Base-by-base conservation (phyloP, 2,329 filamentous ascomycete genomes). In the Aspergillus sp. region DNA sequence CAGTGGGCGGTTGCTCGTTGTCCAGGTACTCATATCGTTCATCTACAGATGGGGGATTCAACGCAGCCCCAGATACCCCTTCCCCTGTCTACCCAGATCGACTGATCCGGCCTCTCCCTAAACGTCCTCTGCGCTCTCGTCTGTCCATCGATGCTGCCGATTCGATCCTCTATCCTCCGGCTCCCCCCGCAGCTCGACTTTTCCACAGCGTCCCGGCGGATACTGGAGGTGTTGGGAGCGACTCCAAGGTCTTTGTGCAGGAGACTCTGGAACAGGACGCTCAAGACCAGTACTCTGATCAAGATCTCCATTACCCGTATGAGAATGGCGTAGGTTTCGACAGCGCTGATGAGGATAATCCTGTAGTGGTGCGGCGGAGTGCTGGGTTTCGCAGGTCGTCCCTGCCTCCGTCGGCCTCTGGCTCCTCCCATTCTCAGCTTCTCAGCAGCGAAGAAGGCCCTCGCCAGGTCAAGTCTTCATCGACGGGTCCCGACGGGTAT, bases 31-130 rank as follows among this genome's bases (percentile, higher is more conserved):
- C 61, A 68, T 67, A 56, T 55, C 57, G 57, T 60, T 56, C 52
- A 61, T 54, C 58, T 60, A 60, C 65, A 74, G 70, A 69, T 62
- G 65, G 69, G 64, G 69, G 68, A 59, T 75, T 73, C 62, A 72
- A 73, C 54, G 70, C 72, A 58, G 68, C 69, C 59, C 70, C 73
- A 56, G 88, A 95, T 74, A 85, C 85, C 49, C 77, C 82, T 53
- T 93, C 88, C 50, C 81, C 86, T 49, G 76, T 88, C 60, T 94
- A 87, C 65, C 88, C 88, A 55, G 87, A 94, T 64, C 84, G 93
- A 68, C 86, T 91, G 51, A 98, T 98, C 65, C 85, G 89, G 63
- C 93, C 93, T 47, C 74, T 98, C 50, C 93, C 93, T 39, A 93
- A 87, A 70, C 85, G 89, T 60, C 85, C 87, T 54, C 78, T 98